Evolutionary conservation across 371 early-diverging fungal genomes (phyloP), one percentile per base, ranked within the genome.

Genomic region (Funneliformis caledonium): DNA sequence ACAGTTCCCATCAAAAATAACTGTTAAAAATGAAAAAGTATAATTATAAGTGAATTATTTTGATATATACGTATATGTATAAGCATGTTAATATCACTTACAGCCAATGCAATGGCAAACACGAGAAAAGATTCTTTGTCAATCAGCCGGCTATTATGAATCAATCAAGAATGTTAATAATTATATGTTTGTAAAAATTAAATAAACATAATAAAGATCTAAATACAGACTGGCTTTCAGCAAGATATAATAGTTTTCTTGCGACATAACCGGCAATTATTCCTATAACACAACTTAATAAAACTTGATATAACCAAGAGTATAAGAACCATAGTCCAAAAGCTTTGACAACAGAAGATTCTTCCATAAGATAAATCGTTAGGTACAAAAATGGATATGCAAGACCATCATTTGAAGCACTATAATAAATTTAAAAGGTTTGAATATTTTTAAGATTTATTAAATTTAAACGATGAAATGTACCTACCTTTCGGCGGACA

Each of bases 91-190:
- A 26, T 26, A 26, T 26, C 0, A 77, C 87, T 86, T 87, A 93
- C 92, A 0, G 97, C 89, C 56, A 99, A 87, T 0, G 97, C 94
- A 60, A 98, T 88, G 1, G 94, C 88, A 82, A 95, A 97, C 11
- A 91, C 91, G 45, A 97, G 83, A 82, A 98, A 94, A 12, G 92
- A 95, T 74, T 96, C 97, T 77, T 96, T 94, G 85, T 98, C 98
- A 33, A 99, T 95, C 81, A 72, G 50, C 26, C 72, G 42, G 14
- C 26, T 72, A 42, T 42, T 3, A 48, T 50, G 0, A 72, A 72
- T 72, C 12, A 47, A 31, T 50, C 16, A 48, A 26, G 50, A 43
- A 50, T 19, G 45, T 14, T 72, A 47, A 48, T 26, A 65, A 5
- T 12, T 26, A 11, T 65, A 65, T 14, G 12, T 6, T 31, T 65